These are phyloP conservation scores for Chrysosporium queenslandicum DNA, from an alignment of 2,329 filamentous ascomycete species.

Conservation along the genomic window DNA sequence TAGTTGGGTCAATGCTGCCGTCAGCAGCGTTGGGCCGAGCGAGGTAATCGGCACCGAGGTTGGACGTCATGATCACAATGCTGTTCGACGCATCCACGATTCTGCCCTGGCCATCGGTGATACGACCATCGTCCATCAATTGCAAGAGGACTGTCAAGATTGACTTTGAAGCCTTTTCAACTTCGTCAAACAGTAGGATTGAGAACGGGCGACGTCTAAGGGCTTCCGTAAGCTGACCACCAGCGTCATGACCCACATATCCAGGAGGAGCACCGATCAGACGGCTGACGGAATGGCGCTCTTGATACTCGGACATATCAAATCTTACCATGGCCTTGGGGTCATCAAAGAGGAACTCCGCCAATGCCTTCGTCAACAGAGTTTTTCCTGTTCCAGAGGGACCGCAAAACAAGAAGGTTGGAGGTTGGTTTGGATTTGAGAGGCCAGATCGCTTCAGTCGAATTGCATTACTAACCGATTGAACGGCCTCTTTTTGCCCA, in stretches of 20 bases:
- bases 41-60: constrained; percentile 91
- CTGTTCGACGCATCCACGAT: constrained; percentile 94
- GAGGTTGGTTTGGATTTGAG: constrained; percentile 89
- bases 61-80: constrained; percentile 98
- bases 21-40: constrained; percentile 65
- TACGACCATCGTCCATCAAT: constrained; percentile 97
- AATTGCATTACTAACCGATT: constrained; percentile 89
- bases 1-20: constrained; percentile 75
- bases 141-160: constrained; percentile 94
- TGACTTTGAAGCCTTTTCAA: constrained; percentile 98
- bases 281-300: constrained; percentile 84
- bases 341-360: constrained; percentile 97
- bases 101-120: constrained; percentile 94
- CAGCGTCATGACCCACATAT: constrained; percentile 92
- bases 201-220: constrained; percentile 93
- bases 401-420: constrained; percentile 97
- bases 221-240: constrained; percentile 89
- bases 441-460: constrained; percentile 89
- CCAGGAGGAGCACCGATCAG: constrained; percentile 98
- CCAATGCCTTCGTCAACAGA: constrained; percentile 87
- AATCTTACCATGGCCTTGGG: constrained; percentile 96
- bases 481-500: constrained; percentile 87
- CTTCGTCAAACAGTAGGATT: constrained; percentile 93
- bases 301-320: constrained; percentile 99
- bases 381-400: constrained; percentile 98